Percentiles rank a stretch among this genome's conserved stretches.
phyloP scores from a whole-genome alignment of 805 yeast genomes.

The Metschnikowia hibisci region DNA sequence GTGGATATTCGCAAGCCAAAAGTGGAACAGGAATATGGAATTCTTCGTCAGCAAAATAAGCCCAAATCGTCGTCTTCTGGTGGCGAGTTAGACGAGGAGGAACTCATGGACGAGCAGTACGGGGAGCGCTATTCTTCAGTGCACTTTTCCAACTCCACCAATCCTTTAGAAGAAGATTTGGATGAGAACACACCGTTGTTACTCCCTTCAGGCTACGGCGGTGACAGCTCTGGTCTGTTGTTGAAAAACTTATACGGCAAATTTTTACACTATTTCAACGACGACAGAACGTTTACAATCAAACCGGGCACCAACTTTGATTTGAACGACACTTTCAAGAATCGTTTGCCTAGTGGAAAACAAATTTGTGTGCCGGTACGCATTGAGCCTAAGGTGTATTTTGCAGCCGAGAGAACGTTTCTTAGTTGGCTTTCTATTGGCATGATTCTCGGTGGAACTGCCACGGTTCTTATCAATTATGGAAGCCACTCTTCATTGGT shows the following conservation, averaged over 20 bases:
- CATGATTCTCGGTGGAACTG: constrained; percentile 82
- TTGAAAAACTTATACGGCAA: constrained; percentile 30
- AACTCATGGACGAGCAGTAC: constrained; percentile 40
- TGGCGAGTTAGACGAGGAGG: constrained; percentile 67
- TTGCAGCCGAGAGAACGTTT: constrained; percentile 95
- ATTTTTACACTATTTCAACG: constrained; percentile 40
- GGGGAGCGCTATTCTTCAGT: constrained; percentile 30
- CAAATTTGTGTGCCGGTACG: constrained; percentile 89
- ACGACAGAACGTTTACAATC: constrained; percentile 43
- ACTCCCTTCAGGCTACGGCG: constrained; percentile 33
- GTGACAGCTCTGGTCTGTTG: constrained; percentile 30
- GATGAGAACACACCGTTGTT: constrained; percentile 43
- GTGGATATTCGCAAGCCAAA: constrained; percentile 91
- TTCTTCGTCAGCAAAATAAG: constrained; percentile 44
- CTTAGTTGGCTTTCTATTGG: constrained; percentile 92
- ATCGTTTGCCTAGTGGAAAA: constrained; percentile 83
- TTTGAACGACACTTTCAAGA: constrained; percentile 42
- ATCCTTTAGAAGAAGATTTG: constrained; percentile 49
- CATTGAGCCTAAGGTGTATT: constrained; percentile 98
- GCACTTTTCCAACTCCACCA: constrained; percentile 42
- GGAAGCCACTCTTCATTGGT: constrained; percentile 68
- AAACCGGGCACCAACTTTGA: constrained; percentile 44
- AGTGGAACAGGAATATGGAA: constrained; percentile 55
- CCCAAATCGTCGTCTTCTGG: constrained; percentile 43
- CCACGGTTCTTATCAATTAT: constrained; percentile 78